A percentile compares a stretch with the other conserved stretches of the same genome.
Evolutionary conservation across 176 grass and related monocot genomes (phyloP).

Genomic region (Oryza meridionalis): DNA sequence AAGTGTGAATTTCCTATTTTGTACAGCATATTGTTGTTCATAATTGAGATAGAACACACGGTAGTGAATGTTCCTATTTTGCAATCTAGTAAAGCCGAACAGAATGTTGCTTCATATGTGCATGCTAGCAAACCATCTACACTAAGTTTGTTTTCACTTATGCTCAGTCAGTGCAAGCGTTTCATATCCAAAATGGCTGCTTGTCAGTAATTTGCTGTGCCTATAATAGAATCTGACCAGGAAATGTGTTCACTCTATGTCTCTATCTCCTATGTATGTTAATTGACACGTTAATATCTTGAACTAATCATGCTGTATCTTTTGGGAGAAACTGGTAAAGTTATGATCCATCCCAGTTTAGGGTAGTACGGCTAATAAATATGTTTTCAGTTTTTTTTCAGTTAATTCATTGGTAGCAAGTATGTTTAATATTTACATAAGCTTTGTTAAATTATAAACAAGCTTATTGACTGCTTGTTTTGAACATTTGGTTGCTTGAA

Average conservation of each 20-base stretch:
- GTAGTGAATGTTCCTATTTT: background rate
- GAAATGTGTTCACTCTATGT: background rate
- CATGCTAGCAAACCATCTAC: constrained; percentile 6
- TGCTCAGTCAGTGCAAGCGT: constrained; percentile 9
- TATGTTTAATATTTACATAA: background rate
- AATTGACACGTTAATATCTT: background rate
- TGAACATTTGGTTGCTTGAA: background rate
- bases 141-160: background rate
- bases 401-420: background rate
- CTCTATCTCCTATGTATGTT: background rate
- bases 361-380: background rate
- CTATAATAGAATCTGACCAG: background rate
- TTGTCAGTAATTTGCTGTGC: background rate
- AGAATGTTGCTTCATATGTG: background rate
- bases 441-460: background rate
- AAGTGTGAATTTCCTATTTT: constrained; percentile 39
- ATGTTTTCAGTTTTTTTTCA: background rate
- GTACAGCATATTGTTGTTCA: background rate
- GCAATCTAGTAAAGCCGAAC: background rate
- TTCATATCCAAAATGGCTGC: background rate
- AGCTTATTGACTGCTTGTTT: background rate
- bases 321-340: background rate
- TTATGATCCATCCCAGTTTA: background rate
- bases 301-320: background rate
- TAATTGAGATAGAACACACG: background rate